Evolutionary conservation across 805 yeast genomes (phyloP), one percentile per base, ranked within the genome.

Genomic region (Zygoascus tannicola): DNA sequence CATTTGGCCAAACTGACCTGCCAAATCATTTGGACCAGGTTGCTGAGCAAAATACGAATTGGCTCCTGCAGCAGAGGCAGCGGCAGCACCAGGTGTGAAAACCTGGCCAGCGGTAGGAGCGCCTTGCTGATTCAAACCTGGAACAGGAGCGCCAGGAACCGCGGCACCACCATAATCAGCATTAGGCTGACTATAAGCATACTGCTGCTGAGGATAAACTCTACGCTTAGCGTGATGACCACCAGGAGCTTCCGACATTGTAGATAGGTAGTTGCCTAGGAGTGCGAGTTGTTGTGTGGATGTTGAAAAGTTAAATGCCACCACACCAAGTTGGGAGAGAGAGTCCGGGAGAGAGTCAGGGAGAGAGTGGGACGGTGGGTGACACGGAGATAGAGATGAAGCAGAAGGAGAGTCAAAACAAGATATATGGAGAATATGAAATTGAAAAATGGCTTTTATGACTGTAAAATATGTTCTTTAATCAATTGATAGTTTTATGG

Each of bases 201-300:
- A 66, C 60, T 70, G 76, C 42, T 48, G 52, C 50, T 65, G 62
- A 36, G 78, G 75, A 52, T 74, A 74, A 38, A 64, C 68, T 50
- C 78, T 69, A 50, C 73, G 67, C 55, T 57, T 69, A 36, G 59
- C 58, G 50, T 68, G 71, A 47, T 64, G 69, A 22, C 46, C 44
- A 5, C 41, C 40, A 20, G 43, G 35, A 14, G 40, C 37, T 10
- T 18, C 46, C 20, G 48, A 15, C 40, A 34, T 20, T 19, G 15
- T 35, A 19, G 37, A n/a, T n/a, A 5, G 38, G 40, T 18, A 21
- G 46, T 30, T 39, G 43, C n/a, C 35, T 43, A n/a, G 32, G 28
- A 16, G 35, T 32, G 20, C 7, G 28, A 32, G 22, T 22, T 8
- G 43, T 30, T 28, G 30, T 8, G 30, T 26, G 30, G 30, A 26